Conservation (phyloP, 2,329 filamentous ascomycete genomes). For the Basipetospora chlamydospora region DNA sequence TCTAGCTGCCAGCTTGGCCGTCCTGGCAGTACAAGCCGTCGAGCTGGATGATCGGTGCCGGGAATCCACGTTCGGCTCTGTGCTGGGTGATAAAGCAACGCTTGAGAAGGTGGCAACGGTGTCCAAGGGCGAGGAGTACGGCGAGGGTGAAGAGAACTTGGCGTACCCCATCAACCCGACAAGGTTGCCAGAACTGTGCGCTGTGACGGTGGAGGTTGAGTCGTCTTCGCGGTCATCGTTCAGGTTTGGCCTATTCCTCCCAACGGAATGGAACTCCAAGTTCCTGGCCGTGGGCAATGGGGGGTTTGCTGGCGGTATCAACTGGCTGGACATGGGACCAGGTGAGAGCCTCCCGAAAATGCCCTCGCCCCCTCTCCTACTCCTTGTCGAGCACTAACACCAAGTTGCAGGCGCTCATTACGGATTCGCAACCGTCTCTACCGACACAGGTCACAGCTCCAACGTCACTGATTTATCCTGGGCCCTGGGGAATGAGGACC, state of each 20-base stretch:
- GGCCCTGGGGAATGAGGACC: conserved; percentile 10
- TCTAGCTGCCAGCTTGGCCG: not conserved
- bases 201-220: conserved; percentile 16
- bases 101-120: conserved; percentile 9
- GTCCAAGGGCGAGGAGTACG: conserved; percentile 10
- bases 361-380: too few relatives aligned
- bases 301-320: conserved; percentile 19
- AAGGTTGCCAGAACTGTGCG: conserved; percentile 18
- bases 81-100: conserved; percentile 4
- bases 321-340: conserved; percentile 15
- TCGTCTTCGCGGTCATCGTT: conserved; percentile 12
- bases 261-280: conserved; percentile 16
- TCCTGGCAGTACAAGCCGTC: not conserved
- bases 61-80: not conserved
- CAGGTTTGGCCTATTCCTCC: conserved; percentile 19
- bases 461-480: conserved; percentile 7
- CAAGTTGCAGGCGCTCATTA: not conserved
- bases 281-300: conserved; percentile 19
- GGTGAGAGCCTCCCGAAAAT: too few relatives aligned
- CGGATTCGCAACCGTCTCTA: conserved; percentile 12
- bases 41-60: not conserved
- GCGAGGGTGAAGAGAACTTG: conserved; percentile 12
- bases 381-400: not conserved
- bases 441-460: conserved; percentile 12
- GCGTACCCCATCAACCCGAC: conserved; percentile 14